Conservation (phyloP, 805 yeast species). For the Kluyveromyces lactis region DNA sequence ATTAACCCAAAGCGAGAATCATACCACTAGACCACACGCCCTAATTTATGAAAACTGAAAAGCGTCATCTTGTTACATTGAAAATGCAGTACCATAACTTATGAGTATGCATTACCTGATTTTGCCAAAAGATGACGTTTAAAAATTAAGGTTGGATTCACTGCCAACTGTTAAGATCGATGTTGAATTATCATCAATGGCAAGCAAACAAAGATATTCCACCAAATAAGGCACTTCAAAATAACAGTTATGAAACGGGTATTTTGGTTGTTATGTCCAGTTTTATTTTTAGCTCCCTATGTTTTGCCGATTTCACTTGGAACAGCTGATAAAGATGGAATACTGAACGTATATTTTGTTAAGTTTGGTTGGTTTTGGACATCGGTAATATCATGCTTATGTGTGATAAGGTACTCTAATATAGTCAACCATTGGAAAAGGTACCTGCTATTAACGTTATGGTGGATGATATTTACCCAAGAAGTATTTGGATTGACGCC, state of each 20-base stretch:
- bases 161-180: background rate
- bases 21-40: slow-evolving; percentile 29
- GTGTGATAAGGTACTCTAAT: slow-evolving; percentile 11
- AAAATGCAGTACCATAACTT: no score
- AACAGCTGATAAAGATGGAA: slow-evolving; percentile 46
- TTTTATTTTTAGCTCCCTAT: slow-evolving; percentile 33
- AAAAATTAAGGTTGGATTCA: no score
- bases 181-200: no score
- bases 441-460: slow-evolving; percentile 49
- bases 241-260: slow-evolving; percentile 1
- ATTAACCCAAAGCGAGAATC: slow-evolving; percentile 26
- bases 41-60: slow-evolving; percentile 5
- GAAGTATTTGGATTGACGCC: slow-evolving; percentile 65
- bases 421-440: slow-evolving; percentile 21
- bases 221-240: no score
- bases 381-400: slow-evolving; percentile 31
- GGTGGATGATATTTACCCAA: slow-evolving; percentile 87
- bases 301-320: slow-evolving; percentile 24
- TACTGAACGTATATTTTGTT: slow-evolving; percentile 68
- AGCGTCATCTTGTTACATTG: no score
- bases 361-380: slow-evolving; percentile 96
- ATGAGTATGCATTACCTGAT: no score
- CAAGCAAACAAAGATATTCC: background rate
- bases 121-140: no score
- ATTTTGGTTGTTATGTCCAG: slow-evolving; percentile 27